These are phyloP conservation scores for Flaveria brownii DNA, from an alignment of 129 eudicot species.

Conservation along the genomic window DNA sequence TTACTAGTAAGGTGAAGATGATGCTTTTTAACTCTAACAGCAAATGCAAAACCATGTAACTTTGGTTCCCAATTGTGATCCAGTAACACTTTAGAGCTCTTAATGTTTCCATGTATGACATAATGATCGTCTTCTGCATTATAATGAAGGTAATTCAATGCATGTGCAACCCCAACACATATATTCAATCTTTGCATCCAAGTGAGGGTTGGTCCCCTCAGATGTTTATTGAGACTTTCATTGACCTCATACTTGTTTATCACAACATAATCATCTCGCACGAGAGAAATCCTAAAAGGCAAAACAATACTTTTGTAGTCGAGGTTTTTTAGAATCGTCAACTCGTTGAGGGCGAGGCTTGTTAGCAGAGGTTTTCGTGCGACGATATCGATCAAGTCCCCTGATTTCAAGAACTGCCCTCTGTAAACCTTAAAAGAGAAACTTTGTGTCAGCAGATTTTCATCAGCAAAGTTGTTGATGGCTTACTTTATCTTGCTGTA, in stretches of 20 bases:
- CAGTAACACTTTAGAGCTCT: slow-evolving; percentile 6
- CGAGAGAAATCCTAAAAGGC: slow-evolving; percentile 40
- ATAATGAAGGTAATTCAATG: not conserved
- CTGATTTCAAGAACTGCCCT: slow-evolving; percentile 11
- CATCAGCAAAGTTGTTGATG: slow-evolving; percentile 53
- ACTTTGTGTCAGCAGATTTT: slow-evolving; percentile 52
- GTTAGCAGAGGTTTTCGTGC: slow-evolving; percentile 44
- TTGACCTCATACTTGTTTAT: not conserved
- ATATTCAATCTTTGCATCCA: slow-evolving; percentile 4
- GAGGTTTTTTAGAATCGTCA: slow-evolving; percentile 41
- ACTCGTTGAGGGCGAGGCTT: slow-evolving; percentile 42
- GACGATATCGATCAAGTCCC: slow-evolving; percentile 38
- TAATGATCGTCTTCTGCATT: not conserved
- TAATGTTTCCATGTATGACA: slow-evolving; percentile 10
- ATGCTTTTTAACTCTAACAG: not conserved
- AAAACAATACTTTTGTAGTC: slow-evolving; percentile 57
- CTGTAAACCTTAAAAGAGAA: slow-evolving; percentile 53
- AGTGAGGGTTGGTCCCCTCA: not conserved
- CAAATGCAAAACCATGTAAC: slow-evolving; percentile 11
- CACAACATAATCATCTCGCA: not conserved
- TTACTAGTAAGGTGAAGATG: not conserved
- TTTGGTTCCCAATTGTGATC: slow-evolving; percentile 13
- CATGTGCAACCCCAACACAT: not conserved
- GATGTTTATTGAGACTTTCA: not conserved
- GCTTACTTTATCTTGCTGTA: slow-evolving; percentile 44